A percentile compares a stretch with the other conserved stretches of the same genome.
These are phyloP conservation scores for Rhodotorula sp. DNA, from an alignment of 1,284 basidiomycete species.

Conservation along the genomic window DNA sequence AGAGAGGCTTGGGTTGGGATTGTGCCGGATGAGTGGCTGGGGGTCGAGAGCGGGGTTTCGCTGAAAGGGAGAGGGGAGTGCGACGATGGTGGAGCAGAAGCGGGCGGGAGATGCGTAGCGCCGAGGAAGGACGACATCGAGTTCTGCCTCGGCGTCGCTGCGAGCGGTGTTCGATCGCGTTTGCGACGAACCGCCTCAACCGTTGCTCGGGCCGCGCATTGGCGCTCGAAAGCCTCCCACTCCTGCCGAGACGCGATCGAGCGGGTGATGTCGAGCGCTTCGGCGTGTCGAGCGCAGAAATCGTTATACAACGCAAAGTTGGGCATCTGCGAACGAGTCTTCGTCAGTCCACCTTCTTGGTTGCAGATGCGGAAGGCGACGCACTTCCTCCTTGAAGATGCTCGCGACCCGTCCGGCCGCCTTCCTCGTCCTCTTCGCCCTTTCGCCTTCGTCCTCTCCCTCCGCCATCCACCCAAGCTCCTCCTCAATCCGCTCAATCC, in stretches of 20 bases:
- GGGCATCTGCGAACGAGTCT: slow-evolving; percentile 16
- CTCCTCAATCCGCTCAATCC: slow-evolving; percentile 60
- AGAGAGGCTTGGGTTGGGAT: slow-evolving; percentile 13
- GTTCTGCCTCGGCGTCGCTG: background rate
- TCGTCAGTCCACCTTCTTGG: background rate
- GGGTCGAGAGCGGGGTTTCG: background rate
- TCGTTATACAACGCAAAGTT: slow-evolving; percentile 73
- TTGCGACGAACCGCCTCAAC: slow-evolving; percentile 2
- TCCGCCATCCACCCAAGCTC: slow-evolving; percentile 53
- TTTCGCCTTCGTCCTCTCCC: slow-evolving; percentile 46
- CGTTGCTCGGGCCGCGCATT: slow-evolving; percentile 52
- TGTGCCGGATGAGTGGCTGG: slow-evolving; percentile 10
- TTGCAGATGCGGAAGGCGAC: slow-evolving; percentile 33
- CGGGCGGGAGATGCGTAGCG: background rate
- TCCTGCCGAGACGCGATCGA: slow-evolving; percentile 60
- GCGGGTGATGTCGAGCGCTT: slow-evolving; percentile 69
- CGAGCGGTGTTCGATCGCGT: slow-evolving; percentile 23
- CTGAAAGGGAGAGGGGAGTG: slow-evolving; percentile 8
- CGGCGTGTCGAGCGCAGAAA: slow-evolving; percentile 79
- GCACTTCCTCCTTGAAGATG: slow-evolving; percentile 66
- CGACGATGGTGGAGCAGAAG: slow-evolving; percentile 2
- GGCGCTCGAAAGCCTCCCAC: slow-evolving; percentile 77
- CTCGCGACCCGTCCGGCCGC: slow-evolving; percentile 61
- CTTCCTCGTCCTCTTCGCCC: slow-evolving; percentile 16
- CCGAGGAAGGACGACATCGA: slow-evolving; percentile 24